These are phyloP conservation scores for Saitozyma sp. DNA, from an alignment of 768 basidiomycete genomes.

Conservation along the genomic window DNA sequence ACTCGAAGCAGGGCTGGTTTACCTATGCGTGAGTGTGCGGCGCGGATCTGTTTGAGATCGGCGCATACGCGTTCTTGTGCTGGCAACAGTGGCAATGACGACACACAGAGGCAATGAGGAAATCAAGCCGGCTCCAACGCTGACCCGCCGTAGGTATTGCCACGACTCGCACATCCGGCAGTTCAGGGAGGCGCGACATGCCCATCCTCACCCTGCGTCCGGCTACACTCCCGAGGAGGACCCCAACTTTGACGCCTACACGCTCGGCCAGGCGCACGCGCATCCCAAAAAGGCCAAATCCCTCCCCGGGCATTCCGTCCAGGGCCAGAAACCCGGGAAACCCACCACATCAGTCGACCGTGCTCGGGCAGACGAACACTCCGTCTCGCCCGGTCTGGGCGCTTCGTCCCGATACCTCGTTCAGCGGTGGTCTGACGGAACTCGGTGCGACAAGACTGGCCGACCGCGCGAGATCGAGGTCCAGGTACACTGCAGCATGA, in stretches of 20 bases:
- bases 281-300: conserved; percentile 56
- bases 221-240: conserved; percentile 75
- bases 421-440: conserved; percentile 65
- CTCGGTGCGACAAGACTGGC: conserved; percentile 88
- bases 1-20: conserved; percentile 58
- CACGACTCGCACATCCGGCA: conserved; percentile 94
- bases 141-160: conserved; percentile 54
- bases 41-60: too few species aligned
- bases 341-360: conserved; percentile 55
- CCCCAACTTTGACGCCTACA: conserved; percentile 59
- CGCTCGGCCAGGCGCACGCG: conserved; percentile 42
- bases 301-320: neutral
- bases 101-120: too few species aligned
- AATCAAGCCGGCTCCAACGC: neutral
- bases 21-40: conserved; percentile 88
- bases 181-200: conserved; percentile 77
- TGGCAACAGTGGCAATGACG: too few species aligned
- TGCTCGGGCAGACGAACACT: conserved; percentile 50
- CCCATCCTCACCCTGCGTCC: conserved; percentile 69
- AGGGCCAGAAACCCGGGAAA: neutral
- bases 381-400: conserved; percentile 23
- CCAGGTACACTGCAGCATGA: conserved; percentile 97
- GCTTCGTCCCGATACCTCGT: conserved; percentile 80
- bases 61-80: too few species aligned
- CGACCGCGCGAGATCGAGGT: conserved; percentile 87